Conservation (phyloP, 345 rosid species). For the Luvunga scandens region DNA sequence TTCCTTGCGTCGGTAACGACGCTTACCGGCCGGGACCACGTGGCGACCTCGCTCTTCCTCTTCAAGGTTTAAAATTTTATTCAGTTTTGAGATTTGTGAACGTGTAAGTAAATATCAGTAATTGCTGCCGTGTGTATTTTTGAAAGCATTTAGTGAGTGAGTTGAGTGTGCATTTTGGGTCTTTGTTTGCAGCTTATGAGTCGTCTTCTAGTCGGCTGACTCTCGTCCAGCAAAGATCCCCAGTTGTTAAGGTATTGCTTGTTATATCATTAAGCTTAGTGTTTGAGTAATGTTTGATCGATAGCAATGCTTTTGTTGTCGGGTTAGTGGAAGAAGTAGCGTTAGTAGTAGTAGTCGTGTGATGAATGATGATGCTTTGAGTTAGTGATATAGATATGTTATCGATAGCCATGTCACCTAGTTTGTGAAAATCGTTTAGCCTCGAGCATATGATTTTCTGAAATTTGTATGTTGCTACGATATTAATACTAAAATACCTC, state of each 20-base stretch:
- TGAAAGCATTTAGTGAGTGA: neutral
- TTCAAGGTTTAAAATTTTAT: slow-evolving; percentile 55
- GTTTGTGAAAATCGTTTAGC: neutral
- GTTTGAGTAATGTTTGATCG: neutral
- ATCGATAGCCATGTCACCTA: neutral
- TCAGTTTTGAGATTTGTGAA: neutral
- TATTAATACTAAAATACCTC: too few species aligned
- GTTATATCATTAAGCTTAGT: neutral
- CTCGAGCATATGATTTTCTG: neutral
- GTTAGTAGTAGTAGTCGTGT: neutral
- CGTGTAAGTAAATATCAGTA: neutral
- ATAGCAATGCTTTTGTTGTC: neutral
- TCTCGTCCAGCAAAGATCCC: slow-evolving; percentile 80
- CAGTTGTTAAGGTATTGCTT: slow-evolving; percentile 59
- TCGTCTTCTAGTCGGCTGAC: slow-evolving; percentile 42
- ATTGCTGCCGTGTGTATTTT: neutral
- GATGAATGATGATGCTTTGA: neutral
- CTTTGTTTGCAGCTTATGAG: slow-evolving; percentile 54
- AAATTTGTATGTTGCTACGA: neutral
- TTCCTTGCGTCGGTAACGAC: slow-evolving; percentile 90
- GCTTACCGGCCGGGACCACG: slow-evolving; percentile 67
- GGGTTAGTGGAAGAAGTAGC: neutral
- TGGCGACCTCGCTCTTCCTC: slow-evolving; percentile 80
- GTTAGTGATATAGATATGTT: neutral
- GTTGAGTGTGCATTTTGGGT: neutral